Base-by-base conservation (phyloP, 352 stramenopile species). In the Phytopythium aichiense region DNA sequence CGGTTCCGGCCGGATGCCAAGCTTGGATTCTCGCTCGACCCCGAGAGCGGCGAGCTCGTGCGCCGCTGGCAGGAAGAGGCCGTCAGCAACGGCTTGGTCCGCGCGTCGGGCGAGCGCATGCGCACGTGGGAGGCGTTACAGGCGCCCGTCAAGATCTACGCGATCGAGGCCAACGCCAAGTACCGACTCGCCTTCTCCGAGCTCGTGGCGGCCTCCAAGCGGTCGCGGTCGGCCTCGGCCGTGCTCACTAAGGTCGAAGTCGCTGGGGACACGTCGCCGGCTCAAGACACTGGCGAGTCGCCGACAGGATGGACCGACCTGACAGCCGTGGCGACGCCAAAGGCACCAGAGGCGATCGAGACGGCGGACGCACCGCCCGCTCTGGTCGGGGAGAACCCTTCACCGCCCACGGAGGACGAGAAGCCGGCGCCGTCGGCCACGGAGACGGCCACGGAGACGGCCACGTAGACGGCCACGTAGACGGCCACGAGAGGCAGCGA, bases 81-180 rank as follows among this genome's bases (percentile, higher is more conserved):
- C 1, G 38, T 73, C 7, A 72, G 69, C 38, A 79, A 87, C 48
- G 78, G 78, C 7, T 66, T 76, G 13, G 65, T 66, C 16, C 75
- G 79, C 20, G 56, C 60, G 7, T 23, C 65, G 12, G 79, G 76
- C 15, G 69, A 84, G n/a, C 61, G 37, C 16, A 88, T 88, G 82
- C 72, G 77, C n/a, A 89, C 82, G 30, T 91, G 82, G 82, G 79
- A 91, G 61, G 79, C 79, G 1, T 74, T 89, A 38, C 76, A 87
- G 57, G 82, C 79, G 1, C 79, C 78, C 2, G 73, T 91, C 28
- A 91, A 88, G 63, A 84, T 69, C 62, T 91, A 91, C 62, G 74
- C 79, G 4, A 89, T 91, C 45, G 82, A 89, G 40, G 72, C 71
- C 20, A 91, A 91, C 45, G 61, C 60, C 33, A 89, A 88, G 64